phyloP scores from a whole-genome alignment of 495 filamentous ascomycete species.

The Glonium stellatum region DNA sequence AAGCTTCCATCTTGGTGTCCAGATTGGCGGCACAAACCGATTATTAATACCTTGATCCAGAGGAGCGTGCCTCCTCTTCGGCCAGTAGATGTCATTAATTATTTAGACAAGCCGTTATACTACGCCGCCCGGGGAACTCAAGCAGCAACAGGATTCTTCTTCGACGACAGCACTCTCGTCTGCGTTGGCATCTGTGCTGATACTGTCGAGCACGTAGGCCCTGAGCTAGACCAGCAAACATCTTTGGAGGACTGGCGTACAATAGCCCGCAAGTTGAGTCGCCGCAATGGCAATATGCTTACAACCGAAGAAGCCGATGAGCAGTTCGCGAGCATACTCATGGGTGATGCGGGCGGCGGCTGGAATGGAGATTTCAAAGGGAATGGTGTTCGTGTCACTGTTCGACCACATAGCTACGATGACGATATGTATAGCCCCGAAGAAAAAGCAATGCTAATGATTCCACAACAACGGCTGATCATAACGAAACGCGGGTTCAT shows the following conservation, averaged over 20 bases:
- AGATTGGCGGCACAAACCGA: background rate
- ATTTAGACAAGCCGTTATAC: conserved; percentile 1
- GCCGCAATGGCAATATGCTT: background rate
- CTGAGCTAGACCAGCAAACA: background rate
- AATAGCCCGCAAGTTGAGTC: background rate
- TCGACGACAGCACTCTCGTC: background rate
- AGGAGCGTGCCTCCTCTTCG: background rate
- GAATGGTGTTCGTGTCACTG: background rate
- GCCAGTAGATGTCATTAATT: background rate
- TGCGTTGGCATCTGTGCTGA: background rate
- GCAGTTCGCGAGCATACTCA: background rate
- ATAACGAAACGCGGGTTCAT: background rate
- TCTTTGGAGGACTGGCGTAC: background rate
- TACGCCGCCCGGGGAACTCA: background rate
- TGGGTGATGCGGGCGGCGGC: background rate
- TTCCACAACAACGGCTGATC: background rate
- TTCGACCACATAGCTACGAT: background rate
- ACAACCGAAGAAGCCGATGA: background rate
- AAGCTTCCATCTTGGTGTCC: background rate
- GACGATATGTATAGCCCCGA: background rate
- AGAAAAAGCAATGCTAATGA: background rate
- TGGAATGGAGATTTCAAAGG: background rate
- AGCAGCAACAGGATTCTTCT: background rate
- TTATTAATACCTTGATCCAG: background rate
- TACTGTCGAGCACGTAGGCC: background rate